These are phyloP conservation scores for Cetraspora pellucida DNA, from an alignment of 192 early-diverging fungal genomes.

Conservation along the genomic window DNA sequence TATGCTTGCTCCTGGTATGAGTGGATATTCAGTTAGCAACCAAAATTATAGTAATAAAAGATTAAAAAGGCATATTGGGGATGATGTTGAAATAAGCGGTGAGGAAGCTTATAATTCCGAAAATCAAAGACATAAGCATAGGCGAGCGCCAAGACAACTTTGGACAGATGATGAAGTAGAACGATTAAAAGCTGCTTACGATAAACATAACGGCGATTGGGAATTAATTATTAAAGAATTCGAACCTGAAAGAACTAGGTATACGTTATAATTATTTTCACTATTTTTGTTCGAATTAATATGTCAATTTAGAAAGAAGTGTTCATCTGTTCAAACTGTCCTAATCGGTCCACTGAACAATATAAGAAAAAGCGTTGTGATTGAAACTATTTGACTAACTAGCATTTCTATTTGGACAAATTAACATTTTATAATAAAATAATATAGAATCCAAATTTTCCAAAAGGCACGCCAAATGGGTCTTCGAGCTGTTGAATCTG, in stretches of 20 bases:
- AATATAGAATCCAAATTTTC: constrained; percentile 31
- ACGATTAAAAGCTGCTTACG: constrained; percentile 22
- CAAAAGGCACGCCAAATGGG: constrained; percentile 32
- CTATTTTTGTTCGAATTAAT: neutral
- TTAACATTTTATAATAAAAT: neutral
- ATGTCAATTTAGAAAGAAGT: no score
- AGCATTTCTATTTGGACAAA: neutral
- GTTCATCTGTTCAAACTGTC: no score
- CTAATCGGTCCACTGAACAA: no score
- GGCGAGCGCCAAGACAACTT: constrained; percentile 33
- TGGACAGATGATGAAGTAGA: constrained; percentile 32
- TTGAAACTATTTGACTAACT: no score
- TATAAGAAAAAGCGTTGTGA: no score
- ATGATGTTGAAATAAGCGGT: constrained; percentile 7
- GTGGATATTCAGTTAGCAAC: constrained; percentile 1
- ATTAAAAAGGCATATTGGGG: constrained; percentile 14
- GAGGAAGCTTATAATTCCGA: constrained; percentile 18
- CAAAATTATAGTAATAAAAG: constrained; percentile 18
- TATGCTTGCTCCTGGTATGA: constrained; percentile 19
- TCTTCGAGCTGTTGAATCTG: constrained; percentile 32
- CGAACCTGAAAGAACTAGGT: constrained; percentile 32
- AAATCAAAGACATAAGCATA: constrained; percentile 23
- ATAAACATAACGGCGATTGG: constrained; percentile 32
- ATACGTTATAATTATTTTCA: neutral
- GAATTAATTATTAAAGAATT: constrained; percentile 32